phyloP scores from a whole-genome alignment of 164 flowering plant species.

The Dillenia turbinata region DNA sequence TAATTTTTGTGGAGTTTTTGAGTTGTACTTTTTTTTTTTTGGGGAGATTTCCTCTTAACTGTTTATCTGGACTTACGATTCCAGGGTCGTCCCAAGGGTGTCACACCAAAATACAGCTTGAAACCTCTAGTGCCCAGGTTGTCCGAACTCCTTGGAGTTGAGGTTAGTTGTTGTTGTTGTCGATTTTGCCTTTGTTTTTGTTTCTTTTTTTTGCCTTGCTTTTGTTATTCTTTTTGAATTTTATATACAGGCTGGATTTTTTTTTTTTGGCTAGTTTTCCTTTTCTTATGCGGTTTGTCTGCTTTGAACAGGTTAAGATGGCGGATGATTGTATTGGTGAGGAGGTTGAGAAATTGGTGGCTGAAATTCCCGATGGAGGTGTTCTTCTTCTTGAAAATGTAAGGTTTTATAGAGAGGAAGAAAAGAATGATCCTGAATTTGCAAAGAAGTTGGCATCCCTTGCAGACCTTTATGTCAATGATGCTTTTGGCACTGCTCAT shows the following conservation, averaged over 20 bases:
- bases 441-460: conserved; percentile 79
- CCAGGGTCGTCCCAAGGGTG: conserved; percentile 87
- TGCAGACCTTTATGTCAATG: conserved; percentile 81
- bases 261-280: background rate
- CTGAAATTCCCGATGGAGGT: conserved; percentile 67
- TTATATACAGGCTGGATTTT: background rate
- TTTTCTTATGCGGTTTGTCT: background rate
- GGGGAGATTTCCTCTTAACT: background rate
- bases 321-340: conserved; percentile 80
- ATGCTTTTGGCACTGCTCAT: conserved; percentile 88
- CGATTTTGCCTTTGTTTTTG: too few relatives aligned
- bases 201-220: too few relatives aligned
- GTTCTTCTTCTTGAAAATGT: conserved; percentile 85
- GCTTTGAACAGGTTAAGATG: conserved; percentile 52
- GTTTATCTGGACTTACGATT: conserved; percentile 9
- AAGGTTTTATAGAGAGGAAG: conserved; percentile 83
- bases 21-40: conserved; percentile 1
- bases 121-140: conserved; percentile 82
- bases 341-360: conserved; percentile 69
- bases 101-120: conserved; percentile 81
- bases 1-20: background rate
- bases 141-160: conserved; percentile 70
- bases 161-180: conserved; percentile 28
- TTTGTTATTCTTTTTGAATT: background rate
- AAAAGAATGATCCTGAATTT: conserved; percentile 89